Percentiles rank a stretch among this genome's conserved stretches.
These are phyloP conservation scores for Aphanoascus verrucosus DNA, from an alignment of 2,329 filamentous ascomycete genomes.

Conservation along the genomic window DNA sequence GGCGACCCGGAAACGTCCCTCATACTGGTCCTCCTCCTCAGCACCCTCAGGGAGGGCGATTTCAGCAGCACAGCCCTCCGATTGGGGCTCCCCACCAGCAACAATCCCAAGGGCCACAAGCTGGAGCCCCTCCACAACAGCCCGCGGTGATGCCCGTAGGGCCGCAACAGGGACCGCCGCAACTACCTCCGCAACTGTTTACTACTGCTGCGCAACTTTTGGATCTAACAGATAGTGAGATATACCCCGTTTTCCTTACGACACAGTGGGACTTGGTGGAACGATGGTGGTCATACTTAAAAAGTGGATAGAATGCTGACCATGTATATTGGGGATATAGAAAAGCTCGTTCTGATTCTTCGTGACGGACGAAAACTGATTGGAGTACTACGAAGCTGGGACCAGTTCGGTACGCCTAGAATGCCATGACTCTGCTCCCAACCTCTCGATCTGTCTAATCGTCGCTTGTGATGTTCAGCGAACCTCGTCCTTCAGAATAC, in stretches of 20 bases:
- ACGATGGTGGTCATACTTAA: no score
- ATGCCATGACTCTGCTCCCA: background rate
- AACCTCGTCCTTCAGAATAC: constrained; percentile 94
- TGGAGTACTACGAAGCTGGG: constrained; percentile 87
- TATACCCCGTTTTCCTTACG: background rate
- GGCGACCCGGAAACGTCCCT: constrained; percentile 4
- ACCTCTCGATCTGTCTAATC: constrained; percentile 2
- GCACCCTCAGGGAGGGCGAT: constrained; percentile 4
- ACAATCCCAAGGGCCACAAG: constrained; percentile 15
- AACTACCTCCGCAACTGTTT: constrained; percentile 78
- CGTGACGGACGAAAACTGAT: constrained; percentile 91
- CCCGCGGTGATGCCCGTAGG: constrained; percentile 17
- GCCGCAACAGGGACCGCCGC: constrained; percentile 30
- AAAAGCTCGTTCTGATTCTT: constrained; percentile 86
- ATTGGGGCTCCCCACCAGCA: constrained; percentile 23
- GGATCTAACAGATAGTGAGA: constrained; percentile 87
- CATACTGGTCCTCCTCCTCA: background rate
- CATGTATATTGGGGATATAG: constrained; percentile 38
- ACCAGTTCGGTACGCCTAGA: constrained; percentile 72
- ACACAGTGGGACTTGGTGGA: background rate
- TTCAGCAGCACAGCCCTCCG: constrained; percentile 10
- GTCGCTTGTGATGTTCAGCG: constrained; percentile 43
- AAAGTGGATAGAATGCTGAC: background rate
- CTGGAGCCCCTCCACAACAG: constrained; percentile 4
- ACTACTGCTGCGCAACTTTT: constrained; percentile 91